Conservation (phyloP, 1,284 basidiomycete genomes). For the Puccinia polysora region DNA sequence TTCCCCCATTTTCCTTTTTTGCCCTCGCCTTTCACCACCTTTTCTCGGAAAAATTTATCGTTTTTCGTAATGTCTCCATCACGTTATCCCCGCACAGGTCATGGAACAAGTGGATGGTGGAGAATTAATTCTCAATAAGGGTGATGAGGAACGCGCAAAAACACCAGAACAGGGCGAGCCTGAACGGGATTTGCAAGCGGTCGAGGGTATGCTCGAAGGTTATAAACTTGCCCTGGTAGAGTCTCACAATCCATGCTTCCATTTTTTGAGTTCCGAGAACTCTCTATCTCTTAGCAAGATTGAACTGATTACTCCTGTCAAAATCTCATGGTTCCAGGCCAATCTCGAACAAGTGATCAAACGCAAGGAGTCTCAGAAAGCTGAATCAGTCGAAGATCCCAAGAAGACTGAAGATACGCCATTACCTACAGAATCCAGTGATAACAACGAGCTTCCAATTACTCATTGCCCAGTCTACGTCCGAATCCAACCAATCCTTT, state of each 20-base stretch:
- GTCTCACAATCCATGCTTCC: neutral
- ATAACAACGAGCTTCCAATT: conserved; percentile 42
- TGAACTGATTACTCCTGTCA: conserved; percentile 21
- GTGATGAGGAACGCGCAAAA: conserved; percentile 51
- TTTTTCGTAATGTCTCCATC: conserved; percentile 18
- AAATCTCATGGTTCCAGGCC: conserved; percentile 58
- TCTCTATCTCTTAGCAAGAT: neutral
- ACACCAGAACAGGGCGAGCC: conserved; percentile 52
- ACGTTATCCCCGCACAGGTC: conserved; percentile 61
- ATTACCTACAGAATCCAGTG: neutral
- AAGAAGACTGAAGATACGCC: neutral
- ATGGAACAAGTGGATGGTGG: conserved; percentile 92
- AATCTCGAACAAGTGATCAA: conserved; percentile 72
- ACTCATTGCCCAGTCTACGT: conserved; percentile 87
- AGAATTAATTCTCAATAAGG: conserved; percentile 79
- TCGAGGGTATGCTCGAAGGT: conserved; percentile 76
- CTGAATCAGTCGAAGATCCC: neutral
- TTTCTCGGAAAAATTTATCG: conserved; percentile 60
- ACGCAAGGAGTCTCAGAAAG: conserved; percentile 55
- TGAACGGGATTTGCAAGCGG: conserved; percentile 69
- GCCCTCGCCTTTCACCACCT: neutral
- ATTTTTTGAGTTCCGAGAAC: neutral
- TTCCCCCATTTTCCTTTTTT: too few species aligned
- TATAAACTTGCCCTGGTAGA: conserved; percentile 71
- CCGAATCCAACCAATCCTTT: conserved; percentile 81